Conservation (phyloP, 257 asterid genomes). For the Craterostigma plantagineum region DNA sequence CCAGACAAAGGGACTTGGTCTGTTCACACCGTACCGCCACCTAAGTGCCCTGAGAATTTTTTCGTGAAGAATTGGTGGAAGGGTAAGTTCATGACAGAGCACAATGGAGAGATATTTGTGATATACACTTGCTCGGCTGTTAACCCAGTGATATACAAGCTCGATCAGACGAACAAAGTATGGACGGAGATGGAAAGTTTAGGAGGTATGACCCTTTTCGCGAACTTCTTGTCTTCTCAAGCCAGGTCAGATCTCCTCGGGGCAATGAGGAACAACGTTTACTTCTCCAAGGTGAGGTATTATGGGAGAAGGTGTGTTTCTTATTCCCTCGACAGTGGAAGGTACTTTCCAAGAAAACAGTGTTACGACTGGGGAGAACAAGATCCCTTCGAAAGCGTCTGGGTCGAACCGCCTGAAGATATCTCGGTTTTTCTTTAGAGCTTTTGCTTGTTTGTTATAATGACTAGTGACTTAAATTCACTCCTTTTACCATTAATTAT, state of each 20-base stretch:
- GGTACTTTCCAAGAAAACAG: constrained; percentile 75
- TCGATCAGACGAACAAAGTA: constrained; percentile 35
- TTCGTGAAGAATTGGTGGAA: constrained; percentile 77
- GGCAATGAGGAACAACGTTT: constrained; percentile 54
- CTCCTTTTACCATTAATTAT: too few species aligned
- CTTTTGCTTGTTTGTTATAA: too few species aligned
- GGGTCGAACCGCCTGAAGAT: constrained; percentile 88
- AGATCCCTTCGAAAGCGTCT: constrained; percentile 56
- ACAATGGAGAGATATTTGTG: constrained; percentile 53
- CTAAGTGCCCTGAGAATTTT: constrained; percentile 49
- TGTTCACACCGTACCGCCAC: constrained; percentile 52
- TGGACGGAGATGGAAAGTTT: constrained; percentile 59
- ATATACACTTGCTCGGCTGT: constrained; percentile 58
- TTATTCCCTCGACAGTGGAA: constrained; percentile 34
- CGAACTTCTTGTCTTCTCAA: constrained; percentile 64
- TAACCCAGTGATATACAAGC: constrained; percentile 55
- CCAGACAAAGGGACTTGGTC: constrained; percentile 40
- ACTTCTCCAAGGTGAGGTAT: constrained; percentile 66
- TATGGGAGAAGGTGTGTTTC: constrained; percentile 71
- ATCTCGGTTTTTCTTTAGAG: constrained; percentile 29
- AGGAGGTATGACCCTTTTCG: constrained; percentile 62
- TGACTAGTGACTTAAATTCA: too few species aligned
- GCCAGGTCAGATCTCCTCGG: constrained; percentile 75
- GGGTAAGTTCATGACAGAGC: constrained; percentile 80
- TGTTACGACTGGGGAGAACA: constrained; percentile 74